A percentile compares a stretch with the other conserved stretches of the same genome.
phyloP scores from a whole-genome alignment of 2,329 filamentous ascomycete species.

The Fusarium stilboides region DNA sequence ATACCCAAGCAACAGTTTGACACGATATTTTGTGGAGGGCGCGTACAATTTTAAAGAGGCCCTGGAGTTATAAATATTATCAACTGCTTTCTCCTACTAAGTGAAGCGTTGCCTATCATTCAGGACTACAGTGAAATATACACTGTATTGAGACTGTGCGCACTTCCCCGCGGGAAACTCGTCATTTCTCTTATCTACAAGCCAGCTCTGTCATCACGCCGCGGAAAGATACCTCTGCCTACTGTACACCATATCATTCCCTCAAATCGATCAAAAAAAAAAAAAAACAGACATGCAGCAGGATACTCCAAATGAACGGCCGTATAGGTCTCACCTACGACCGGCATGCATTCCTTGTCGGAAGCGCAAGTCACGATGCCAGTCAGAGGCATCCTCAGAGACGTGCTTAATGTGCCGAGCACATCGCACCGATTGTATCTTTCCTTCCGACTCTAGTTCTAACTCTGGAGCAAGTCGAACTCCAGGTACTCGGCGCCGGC shows the following conservation, averaged over 20 bases:
- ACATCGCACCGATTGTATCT: slow-evolving; percentile 70
- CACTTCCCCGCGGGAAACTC: slow-evolving; percentile 4
- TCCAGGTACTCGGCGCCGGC: slow-evolving; percentile 35
- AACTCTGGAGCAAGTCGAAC: slow-evolving; percentile 34
- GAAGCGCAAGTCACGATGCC: slow-evolving; percentile 73
- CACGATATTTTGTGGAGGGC: no score
- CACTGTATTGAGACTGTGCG: slow-evolving; percentile 1
- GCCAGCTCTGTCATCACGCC: neutral
- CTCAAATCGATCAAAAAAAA: neutral
- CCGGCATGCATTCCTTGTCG: slow-evolving; percentile 74
- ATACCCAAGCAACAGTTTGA: no score
- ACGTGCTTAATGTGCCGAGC: slow-evolving; percentile 72
- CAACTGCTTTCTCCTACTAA: no score
- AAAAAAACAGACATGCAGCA: slow-evolving; percentile 4
- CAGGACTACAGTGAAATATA: neutral
- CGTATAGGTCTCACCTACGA: slow-evolving; percentile 73
- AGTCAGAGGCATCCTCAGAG: slow-evolving; percentile 66
- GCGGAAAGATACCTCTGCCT: slow-evolving; percentile 1
- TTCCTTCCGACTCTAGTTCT: slow-evolving; percentile 58
- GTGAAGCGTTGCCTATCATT: no score
- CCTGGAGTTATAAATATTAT: no score
- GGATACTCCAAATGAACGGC: slow-evolving; percentile 54
- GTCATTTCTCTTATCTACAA: neutral
- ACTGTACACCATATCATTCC: neutral
- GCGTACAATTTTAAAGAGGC: neutral